phyloP scores from a whole-genome alignment of 441 rosid genomes.

The Codiaeum variegatum region DNA sequence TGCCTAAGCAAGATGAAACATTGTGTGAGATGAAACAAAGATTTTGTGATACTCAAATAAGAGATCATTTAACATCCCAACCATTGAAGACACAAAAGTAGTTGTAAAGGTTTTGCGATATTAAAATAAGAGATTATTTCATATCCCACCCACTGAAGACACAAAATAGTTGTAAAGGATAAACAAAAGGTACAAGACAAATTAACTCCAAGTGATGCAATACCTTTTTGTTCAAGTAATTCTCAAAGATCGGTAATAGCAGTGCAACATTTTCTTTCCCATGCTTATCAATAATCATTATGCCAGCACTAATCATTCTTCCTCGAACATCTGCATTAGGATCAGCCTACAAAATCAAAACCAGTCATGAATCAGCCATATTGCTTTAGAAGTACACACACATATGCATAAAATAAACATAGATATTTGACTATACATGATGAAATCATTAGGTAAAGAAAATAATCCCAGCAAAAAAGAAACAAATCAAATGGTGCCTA shows the following conservation, averaged over 20 bases:
- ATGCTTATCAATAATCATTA: slow-evolving; percentile 89
- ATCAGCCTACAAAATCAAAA: slow-evolving; percentile 69
- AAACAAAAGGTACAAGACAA: background rate
- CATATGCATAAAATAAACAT: background rate
- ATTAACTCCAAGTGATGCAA: slow-evolving; percentile 23
- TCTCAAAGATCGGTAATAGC: slow-evolving; percentile 95
- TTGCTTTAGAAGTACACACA: background rate
- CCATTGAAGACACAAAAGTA: background rate
- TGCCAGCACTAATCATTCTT: slow-evolving; percentile 96
- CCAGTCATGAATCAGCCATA: background rate
- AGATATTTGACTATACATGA: background rate
- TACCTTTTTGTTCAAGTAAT: slow-evolving; percentile 94
- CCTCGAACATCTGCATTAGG: slow-evolving; percentile 98
- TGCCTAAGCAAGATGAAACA: slow-evolving; percentile 46
- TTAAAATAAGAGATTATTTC: slow-evolving; percentile 1
- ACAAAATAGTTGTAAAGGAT: background rate
- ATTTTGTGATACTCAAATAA: slow-evolving; percentile 1
- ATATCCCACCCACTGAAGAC: background rate
- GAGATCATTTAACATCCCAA: background rate
- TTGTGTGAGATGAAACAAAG: slow-evolving; percentile 11
- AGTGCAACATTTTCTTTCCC: slow-evolving; percentile 89
- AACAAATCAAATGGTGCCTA: background rate
- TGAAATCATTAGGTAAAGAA: background rate
- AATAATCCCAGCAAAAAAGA: background rate
- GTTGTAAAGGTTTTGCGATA: background rate